These are phyloP conservation scores for Jackrogersella multiformis DNA, from an alignment of 495 filamentous ascomycete genomes.

Conservation along the genomic window DNA sequence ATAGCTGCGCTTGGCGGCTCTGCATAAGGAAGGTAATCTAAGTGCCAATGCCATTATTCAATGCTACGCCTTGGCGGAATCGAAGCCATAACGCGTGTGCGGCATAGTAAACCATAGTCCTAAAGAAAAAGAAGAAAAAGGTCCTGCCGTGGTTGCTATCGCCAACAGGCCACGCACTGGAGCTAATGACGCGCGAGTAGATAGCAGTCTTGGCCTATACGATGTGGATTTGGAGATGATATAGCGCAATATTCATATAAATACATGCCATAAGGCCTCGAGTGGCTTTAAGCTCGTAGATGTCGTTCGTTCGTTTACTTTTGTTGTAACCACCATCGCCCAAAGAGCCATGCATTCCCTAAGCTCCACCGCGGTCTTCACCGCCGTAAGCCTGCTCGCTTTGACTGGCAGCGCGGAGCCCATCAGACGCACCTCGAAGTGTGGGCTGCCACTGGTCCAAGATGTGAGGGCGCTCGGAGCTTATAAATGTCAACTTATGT, in stretches of 20 bases:
- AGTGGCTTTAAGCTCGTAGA: background rate
- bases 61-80: constrained; percentile 31
- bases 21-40: constrained; percentile 31
- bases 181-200: constrained; percentile 13
- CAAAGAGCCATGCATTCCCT: constrained; percentile 26
- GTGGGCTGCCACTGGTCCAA: constrained; percentile 29
- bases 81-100: constrained; percentile 15
- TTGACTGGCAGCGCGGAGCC: constrained; percentile 33
- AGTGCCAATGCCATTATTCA: constrained; percentile 17
- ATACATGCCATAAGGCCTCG: background rate
- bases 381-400: constrained; percentile 31
- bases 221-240: constrained; percentile 2
- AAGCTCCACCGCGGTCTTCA: constrained; percentile 19
- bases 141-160: constrained; percentile 2
- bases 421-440: constrained; percentile 17
- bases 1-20: constrained; percentile 24
- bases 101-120: constrained; percentile 11
- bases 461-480: constrained; percentile 24
- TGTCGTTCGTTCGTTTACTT: background rate
- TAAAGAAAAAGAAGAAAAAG: no score
- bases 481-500: background rate
- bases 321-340: background rate
- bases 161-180: background rate
- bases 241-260: background rate
- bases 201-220: constrained; percentile 5